phyloP scores from a whole-genome alignment of 2,329 filamentous ascomycete species.

The Aspergillus piperis region DNA sequence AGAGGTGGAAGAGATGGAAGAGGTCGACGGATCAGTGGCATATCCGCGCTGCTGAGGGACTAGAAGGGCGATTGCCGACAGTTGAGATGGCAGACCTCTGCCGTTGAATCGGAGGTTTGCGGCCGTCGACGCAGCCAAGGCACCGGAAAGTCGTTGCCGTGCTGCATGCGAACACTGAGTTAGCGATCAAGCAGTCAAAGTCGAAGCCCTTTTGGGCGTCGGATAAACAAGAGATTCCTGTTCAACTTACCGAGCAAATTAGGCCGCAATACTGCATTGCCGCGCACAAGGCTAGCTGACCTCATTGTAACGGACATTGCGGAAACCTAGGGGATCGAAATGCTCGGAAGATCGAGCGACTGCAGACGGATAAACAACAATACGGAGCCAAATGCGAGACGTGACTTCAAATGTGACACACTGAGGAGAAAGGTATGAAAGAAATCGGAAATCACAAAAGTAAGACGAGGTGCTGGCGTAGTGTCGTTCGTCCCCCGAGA shows the following conservation, averaged over 20 bases:
- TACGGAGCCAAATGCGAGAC: neutral
- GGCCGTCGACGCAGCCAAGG: constrained; percentile 34
- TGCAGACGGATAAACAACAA: constrained; percentile 16
- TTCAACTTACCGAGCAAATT: constrained; percentile 30
- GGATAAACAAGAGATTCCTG: neutral
- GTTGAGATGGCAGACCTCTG: constrained; percentile 49
- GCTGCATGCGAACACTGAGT: constrained; percentile 24
- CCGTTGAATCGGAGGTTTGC: constrained; percentile 37
- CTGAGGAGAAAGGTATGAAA: neutral
- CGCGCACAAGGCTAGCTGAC: constrained; percentile 42
- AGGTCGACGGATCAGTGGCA: constrained; percentile 60
- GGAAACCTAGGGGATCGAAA: constrained; percentile 30
- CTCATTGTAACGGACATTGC: constrained; percentile 43
- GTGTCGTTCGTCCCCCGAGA: constrained; percentile 3
- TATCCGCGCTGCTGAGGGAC: constrained; percentile 53
- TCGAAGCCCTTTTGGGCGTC: too few relatives aligned
- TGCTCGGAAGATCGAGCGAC: constrained; percentile 28
- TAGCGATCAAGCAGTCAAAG: neutral
- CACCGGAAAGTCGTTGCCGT: constrained; percentile 34
- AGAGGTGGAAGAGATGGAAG: constrained; percentile 43
- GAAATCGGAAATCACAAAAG: neutral
- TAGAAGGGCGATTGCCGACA: constrained; percentile 60
- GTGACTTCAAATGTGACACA: neutral
- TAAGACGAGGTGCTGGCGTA: neutral
- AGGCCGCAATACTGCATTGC: constrained; percentile 33